These are phyloP conservation scores for Colletotrichum cereale DNA, from an alignment of 2,329 filamentous ascomycete genomes.

Conservation along the genomic window DNA sequence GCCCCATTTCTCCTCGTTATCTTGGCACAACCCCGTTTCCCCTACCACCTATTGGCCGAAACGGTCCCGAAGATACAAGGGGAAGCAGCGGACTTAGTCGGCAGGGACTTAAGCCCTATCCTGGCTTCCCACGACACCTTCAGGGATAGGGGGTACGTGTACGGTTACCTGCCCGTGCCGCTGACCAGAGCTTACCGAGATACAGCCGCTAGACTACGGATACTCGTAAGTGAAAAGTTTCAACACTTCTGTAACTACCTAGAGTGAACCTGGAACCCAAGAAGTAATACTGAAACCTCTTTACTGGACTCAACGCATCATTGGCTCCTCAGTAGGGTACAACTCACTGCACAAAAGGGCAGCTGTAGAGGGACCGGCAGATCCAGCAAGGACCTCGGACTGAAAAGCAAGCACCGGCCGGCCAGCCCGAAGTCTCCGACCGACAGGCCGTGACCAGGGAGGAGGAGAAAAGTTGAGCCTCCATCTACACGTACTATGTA, in stretches of 20 bases:
- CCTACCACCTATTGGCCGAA: constrained; percentile 3
- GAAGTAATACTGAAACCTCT: background rate
- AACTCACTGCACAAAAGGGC: background rate
- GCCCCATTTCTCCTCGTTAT: constrained; percentile 32
- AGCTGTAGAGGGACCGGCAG: background rate
- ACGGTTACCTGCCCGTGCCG: constrained; percentile 8
- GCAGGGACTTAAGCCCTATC: constrained; percentile 36
- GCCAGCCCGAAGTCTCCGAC: constrained; percentile 5
- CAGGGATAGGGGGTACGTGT: background rate
- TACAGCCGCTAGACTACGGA: background rate
- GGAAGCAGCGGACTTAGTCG: constrained; percentile 31
- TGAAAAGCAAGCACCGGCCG: constrained; percentile 7
- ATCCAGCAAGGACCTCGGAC: background rate
- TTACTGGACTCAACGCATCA: background rate
- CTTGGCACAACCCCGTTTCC: constrained; percentile 18
- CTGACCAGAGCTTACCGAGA: background rate
- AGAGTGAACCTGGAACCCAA: background rate
- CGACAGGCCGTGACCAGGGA: background rate
- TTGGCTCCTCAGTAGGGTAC: background rate
- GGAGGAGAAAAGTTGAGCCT: background rate
- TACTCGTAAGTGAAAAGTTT: background rate
- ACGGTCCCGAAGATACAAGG: constrained; percentile 19
- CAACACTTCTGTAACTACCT: background rate
- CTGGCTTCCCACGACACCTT: constrained; percentile 2
- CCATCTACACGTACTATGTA: background rate